These are phyloP conservation scores for Termitomyces sp. DNA, from an alignment of 1,284 basidiomycete species.

Conservation along the genomic window DNA sequence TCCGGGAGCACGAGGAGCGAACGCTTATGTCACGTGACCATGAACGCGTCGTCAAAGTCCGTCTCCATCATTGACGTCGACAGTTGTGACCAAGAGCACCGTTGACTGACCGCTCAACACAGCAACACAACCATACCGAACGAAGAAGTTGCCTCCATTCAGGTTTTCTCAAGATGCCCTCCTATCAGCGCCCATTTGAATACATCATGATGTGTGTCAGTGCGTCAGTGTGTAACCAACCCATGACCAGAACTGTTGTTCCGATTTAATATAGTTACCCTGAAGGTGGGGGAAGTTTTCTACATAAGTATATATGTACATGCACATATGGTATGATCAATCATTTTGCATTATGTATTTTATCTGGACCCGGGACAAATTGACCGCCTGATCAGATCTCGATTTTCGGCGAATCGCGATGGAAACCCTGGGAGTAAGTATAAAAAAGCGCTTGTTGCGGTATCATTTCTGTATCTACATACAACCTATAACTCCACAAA, in stretches of 20 bases:
- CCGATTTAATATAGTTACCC: not conserved
- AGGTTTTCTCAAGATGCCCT: too few species aligned
- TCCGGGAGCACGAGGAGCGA: not conserved
- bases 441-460: constrained; percentile 5
- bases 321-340: too few species aligned
- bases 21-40: not conserved
- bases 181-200: too few species aligned
- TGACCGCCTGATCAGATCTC: not conserved
- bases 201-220: too few species aligned
- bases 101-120: too few species aligned
- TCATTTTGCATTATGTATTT: not conserved
- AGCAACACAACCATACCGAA: too few species aligned
- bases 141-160: too few species aligned
- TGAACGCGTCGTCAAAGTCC: not conserved
- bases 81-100: too few species aligned
- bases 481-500: not conserved
- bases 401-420: not conserved
- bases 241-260: too few species aligned
- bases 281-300: not conserved
- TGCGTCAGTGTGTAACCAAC: too few species aligned
- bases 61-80: too few species aligned
- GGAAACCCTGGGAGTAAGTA: not conserved
- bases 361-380: not conserved
- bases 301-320: not conserved
- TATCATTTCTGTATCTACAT: not conserved